Evolutionary conservation across 805 yeast genomes (phyloP), one percentile per base, ranked within the genome.

Genomic region (Metschnikowia matae): DNA sequence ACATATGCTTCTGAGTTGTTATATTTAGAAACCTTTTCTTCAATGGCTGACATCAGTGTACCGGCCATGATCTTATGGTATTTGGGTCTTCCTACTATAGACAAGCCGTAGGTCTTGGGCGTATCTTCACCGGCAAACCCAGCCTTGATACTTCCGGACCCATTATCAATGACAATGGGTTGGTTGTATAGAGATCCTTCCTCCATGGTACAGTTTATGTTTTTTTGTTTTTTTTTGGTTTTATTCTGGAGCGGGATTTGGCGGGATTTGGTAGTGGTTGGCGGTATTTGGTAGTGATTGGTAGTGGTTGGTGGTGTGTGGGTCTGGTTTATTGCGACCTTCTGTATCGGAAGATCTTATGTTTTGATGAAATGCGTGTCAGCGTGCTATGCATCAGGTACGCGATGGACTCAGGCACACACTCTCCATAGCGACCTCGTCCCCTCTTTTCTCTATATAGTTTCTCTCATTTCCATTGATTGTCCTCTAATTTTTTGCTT

Each of bases 121-220:
- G 74, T 78, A 45, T 89, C 94, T 57, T 87, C 95, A 20, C 97
- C 97, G 0, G 97, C 96, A 66, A 91, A 88, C 0, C 98, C 97
- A 1, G 95, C 88, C 63, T 89, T 87, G 48, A 91, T 73, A 36
- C 78, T 77, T 1, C 96, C 96, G 3, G 96, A 85, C 6, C 98
- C 97, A 57, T 74, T 74, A 54, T 74, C 79, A 34, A 74, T 65
- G 15, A 74, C 79, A 21, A 74, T 72, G 7, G 79, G 78, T 53
- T 74, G 79, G 58, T 74, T 74, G 52, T 73, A 73, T 33, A 73
- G 63, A 26, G 51, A 46, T 7, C 57, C 61, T 34, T 56, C 61
- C 33, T 56, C 61, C 61, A 58, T 58, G 36, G 17, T 36, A 6
- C 8, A 14, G 36, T 8, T 23, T n/a, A n/a, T n/a, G n/a, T n/a